Evolutionary conservation across 805 yeast genomes (phyloP).

Genomic region (Saccharomycopsis schoenii): DNA sequence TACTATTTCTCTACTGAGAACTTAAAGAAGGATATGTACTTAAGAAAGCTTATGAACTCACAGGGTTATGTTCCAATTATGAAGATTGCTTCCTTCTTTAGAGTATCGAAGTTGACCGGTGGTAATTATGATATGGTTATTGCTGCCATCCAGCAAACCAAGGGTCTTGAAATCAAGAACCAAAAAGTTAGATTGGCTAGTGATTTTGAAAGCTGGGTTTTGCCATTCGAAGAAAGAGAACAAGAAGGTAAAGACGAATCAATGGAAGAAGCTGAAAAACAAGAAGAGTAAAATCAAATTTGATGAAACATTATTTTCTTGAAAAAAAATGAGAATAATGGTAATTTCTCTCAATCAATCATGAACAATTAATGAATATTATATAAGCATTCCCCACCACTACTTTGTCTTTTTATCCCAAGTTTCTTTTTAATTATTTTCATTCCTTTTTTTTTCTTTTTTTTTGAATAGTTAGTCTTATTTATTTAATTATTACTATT

Average conservation of each 20-base stretch:
- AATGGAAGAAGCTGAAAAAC: neutral
- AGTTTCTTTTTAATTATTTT: neutral
- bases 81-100: constrained; percentile 60
- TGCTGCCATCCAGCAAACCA: constrained; percentile 36
- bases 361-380: neutral
- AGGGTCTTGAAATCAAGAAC: constrained; percentile 27
- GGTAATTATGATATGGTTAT: constrained; percentile 45
- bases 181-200: constrained; percentile 50
- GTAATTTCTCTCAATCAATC: neutral
- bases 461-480: neutral
- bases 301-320: neutral
- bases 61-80: constrained; percentile 62
- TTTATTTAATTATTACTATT: neutral
- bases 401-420: neutral
- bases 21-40: constrained; percentile 70
- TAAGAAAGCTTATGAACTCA: constrained; percentile 73
- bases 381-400: neutral
- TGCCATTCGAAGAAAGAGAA: constrained; percentile 23
- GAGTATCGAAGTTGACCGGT: constrained; percentile 58
- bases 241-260: constrained; percentile 9
- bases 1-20: constrained; percentile 88
- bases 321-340: neutral
- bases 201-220: constrained; percentile 59
- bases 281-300: neutral
- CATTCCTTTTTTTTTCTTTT: neutral